phyloP scores from a whole-genome alignment of 345 rosid genomes.

The Corchorus capsularis region DNA sequence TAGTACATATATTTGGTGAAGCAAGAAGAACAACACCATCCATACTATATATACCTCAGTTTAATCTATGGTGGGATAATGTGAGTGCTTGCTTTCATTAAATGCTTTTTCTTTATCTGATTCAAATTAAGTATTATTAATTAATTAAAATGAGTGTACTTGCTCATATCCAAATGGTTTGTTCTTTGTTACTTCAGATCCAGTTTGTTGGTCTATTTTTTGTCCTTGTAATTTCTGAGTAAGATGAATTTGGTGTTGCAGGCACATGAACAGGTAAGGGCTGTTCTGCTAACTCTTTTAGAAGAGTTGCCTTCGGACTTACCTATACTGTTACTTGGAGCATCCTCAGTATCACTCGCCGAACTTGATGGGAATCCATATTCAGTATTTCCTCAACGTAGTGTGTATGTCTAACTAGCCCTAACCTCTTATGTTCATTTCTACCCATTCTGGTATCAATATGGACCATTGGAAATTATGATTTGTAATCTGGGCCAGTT shows the following conservation, averaged over 20 bases:
- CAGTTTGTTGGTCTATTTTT: conserved; percentile 24
- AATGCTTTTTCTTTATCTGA: conserved; percentile 12
- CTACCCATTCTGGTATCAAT: not conserved
- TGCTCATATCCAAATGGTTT: not conserved
- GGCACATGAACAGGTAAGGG: conserved; percentile 96
- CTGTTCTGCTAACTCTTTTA: conserved; percentile 81
- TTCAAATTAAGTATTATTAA: not conserved
- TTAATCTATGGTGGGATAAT: conserved; percentile 97
- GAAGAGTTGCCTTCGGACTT: conserved; percentile 92
- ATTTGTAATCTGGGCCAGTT: not conserved
- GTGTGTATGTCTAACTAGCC: conserved; percentile 60
- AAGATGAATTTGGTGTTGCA: conserved; percentile 43
- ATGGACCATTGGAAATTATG: conserved; percentile 3
- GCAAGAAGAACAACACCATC: conserved; percentile 98
- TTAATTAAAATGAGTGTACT: not conserved
- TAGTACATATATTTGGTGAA: conserved; percentile 98
- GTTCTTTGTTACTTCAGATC: not conserved
- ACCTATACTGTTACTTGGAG: conserved; percentile 84
- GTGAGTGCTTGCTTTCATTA: conserved; percentile 49
- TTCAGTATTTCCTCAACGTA: conserved; percentile 65
- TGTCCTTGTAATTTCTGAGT: conserved; percentile 21
- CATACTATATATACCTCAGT: conserved; percentile 85
- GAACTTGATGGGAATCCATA: conserved; percentile 54
- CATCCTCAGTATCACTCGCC: conserved; percentile 53
- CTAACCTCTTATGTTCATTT: conserved; percentile 16